phyloP scores from a whole-genome alignment of 495 filamentous ascomycete genomes.

The Annulohypoxylon maeteangense region DNA sequence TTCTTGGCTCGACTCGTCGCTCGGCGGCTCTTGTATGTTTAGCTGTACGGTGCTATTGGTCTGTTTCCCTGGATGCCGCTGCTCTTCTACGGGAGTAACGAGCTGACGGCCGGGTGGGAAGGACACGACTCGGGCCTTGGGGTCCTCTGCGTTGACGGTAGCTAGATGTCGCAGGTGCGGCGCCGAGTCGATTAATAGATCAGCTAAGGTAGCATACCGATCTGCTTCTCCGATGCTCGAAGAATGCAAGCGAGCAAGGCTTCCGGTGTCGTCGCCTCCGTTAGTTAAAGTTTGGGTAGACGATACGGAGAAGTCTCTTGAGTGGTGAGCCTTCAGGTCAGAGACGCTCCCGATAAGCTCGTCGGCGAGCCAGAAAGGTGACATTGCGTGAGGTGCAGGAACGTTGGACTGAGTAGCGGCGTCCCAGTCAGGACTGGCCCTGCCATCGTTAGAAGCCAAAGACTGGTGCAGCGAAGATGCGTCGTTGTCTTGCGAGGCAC shows the following conservation, averaged over 20 bases:
- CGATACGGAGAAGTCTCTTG: constrained; percentile 21
- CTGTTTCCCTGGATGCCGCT: constrained; percentile 48
- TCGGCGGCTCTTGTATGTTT: constrained; percentile 20
- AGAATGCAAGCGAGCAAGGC: constrained; percentile 2
- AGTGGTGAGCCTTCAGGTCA: constrained; percentile 18
- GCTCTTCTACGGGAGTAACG: constrained; percentile 43
- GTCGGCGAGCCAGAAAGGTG: constrained; percentile 34
- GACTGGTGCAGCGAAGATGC: constrained; percentile 19
- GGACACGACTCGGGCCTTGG: constrained; percentile 6
- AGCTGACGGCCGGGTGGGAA: constrained; percentile 10
- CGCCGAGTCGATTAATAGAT: constrained; percentile 41
- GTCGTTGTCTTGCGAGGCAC: constrained; percentile 35
- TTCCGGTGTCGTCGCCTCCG: constrained; percentile 23
- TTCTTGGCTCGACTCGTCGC: constrained; percentile 29
- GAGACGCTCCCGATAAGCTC: constrained; percentile 26
- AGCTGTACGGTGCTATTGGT: constrained; percentile 18
- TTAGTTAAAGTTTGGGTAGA: constrained; percentile 32
- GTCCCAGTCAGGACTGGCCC: constrained; percentile 30
- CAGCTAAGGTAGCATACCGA: constrained; percentile 20
- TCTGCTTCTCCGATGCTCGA: constrained; percentile 9
- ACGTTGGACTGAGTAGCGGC: constrained; percentile 14
- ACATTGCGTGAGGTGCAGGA: background rate
- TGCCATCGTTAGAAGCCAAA: constrained; percentile 27
- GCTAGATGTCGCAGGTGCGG: constrained; percentile 36
- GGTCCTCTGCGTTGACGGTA: constrained; percentile 16